These are phyloP conservation scores for Helotiales sp. DNA, from an alignment of 2,329 filamentous ascomycete genomes.

Conservation along the genomic window DNA sequence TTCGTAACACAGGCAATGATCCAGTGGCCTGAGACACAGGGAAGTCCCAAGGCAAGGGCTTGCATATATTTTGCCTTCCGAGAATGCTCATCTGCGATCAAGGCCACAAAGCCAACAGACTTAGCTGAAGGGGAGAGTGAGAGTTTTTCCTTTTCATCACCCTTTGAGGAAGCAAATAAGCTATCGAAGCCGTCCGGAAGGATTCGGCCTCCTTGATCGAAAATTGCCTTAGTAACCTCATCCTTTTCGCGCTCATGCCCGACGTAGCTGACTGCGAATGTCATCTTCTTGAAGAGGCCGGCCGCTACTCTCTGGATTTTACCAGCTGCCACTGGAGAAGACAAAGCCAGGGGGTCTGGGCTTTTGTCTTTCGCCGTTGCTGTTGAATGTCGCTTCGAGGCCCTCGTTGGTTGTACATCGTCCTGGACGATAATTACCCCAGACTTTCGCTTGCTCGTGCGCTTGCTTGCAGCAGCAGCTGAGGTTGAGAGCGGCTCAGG, in stretches of 20 bases:
- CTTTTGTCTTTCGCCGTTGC: slow-evolving; percentile 27
- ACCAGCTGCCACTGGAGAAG: neutral
- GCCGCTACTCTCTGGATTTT: neutral
- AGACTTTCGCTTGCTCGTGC: slow-evolving; percentile 22
- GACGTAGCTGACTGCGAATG: slow-evolving; percentile 80
- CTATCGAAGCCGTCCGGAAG: slow-evolving; percentile 79
- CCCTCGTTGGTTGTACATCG: slow-evolving; percentile 14
- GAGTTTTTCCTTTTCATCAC: slow-evolving; percentile 47
- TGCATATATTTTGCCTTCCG: slow-evolving; percentile 93
- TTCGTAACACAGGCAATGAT: slow-evolving; percentile 71
- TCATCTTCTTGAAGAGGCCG: slow-evolving; percentile 76
- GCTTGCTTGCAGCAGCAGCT: slow-evolving; percentile 9
- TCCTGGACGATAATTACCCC: slow-evolving; percentile 9
- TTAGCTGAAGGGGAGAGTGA: slow-evolving; percentile 58
- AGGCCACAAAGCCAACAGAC: slow-evolving; percentile 75
- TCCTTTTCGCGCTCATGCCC: slow-evolving; percentile 58
- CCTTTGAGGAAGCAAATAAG: slow-evolving; percentile 61
- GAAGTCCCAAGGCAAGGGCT: slow-evolving; percentile 85
- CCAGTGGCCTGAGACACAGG: slow-evolving; percentile 85
- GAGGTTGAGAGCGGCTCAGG: neutral
- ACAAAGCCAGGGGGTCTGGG: slow-evolving; percentile 35
- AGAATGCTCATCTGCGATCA: slow-evolving; percentile 86
- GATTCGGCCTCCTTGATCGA: slow-evolving; percentile 72
- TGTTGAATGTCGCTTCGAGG: slow-evolving; percentile 34
- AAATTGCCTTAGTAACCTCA: slow-evolving; percentile 67